These are phyloP conservation scores for Prunus kanzakura DNA, from an alignment of 306 rosid species.

Conservation along the genomic window DNA sequence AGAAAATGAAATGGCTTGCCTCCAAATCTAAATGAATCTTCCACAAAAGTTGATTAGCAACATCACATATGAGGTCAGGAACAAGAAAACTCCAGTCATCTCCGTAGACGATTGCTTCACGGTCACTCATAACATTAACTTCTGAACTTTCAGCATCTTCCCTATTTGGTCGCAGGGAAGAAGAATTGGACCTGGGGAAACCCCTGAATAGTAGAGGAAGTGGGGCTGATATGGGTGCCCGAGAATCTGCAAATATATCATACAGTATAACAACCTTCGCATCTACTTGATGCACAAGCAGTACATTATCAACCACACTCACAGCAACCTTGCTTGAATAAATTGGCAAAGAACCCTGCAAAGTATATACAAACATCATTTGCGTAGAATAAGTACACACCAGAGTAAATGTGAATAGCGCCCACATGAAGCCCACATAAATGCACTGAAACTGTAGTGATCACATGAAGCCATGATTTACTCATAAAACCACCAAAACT, in stretches of 20 bases:
- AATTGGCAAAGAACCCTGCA: conserved; percentile 95
- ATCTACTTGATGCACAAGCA: conserved; percentile 94
- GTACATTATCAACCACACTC: conserved; percentile 90
- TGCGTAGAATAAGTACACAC: conserved; percentile 7
- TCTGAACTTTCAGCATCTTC: conserved; percentile 56
- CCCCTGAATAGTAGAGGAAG: conserved; percentile 89
- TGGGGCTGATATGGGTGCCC: conserved; percentile 95
- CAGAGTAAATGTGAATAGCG: conserved; percentile 15
- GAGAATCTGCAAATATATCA: conserved; percentile 80
- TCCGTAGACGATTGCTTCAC: conserved; percentile 60
- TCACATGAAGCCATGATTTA: conserved; percentile 15
- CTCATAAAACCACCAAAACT: not conserved
- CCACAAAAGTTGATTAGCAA: conserved; percentile 66
- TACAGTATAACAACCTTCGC: conserved; percentile 95
- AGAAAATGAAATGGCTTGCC: conserved; percentile 40
- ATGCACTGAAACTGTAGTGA: conserved; percentile 9
- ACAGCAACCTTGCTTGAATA: conserved; percentile 84
- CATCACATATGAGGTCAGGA: conserved; percentile 84
- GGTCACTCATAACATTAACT: conserved; percentile 38
- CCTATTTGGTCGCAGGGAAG: conserved; percentile 50
- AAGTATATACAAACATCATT: conserved; percentile 28
- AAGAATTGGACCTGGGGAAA: conserved; percentile 54
- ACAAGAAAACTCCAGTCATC: conserved; percentile 81
- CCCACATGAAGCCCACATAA: conserved; percentile 16
- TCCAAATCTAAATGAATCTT: conserved; percentile 85